Conservation (phyloP, 2,329 filamentous ascomycete genomes). For the Aspergillus phoenicis region DNA sequence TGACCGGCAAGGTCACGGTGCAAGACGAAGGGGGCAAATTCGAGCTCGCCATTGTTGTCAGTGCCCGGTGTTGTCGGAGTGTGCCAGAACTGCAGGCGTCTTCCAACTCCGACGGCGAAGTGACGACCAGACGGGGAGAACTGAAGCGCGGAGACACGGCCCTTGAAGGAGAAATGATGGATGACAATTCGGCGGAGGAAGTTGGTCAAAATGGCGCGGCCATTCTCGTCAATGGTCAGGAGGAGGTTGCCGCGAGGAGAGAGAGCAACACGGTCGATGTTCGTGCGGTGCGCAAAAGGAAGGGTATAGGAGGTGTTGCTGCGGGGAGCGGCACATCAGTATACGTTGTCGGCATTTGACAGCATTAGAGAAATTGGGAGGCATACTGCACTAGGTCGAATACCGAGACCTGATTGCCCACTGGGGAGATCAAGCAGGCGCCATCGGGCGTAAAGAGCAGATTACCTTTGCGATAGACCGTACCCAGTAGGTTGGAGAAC, state of each 20-base stretch:
- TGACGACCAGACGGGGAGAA: conserved; percentile 90
- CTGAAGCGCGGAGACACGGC: conserved; percentile 76
- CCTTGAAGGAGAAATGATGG: conserved; percentile 94
- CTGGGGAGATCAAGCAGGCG: conserved; percentile 90
- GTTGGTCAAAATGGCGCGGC: conserved; percentile 89
- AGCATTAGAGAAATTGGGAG: not conserved
- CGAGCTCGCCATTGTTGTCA: conserved; percentile 76
- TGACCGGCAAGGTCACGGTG: conserved; percentile 86
- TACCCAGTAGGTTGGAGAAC: conserved; percentile 98
- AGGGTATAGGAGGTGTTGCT: conserved; percentile 58
- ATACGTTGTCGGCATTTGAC: no score
- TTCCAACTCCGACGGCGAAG: conserved; percentile 85
- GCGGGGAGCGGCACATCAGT: conserved; percentile 12
- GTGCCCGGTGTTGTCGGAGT: conserved; percentile 87
- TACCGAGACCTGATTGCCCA: conserved; percentile 92
- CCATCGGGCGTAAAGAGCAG: conserved; percentile 96
- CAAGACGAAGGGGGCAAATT: conserved; percentile 91
- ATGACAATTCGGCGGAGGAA: conserved; percentile 81
- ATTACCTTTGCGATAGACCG: conserved; percentile 97
- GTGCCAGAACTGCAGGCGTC: conserved; percentile 92
- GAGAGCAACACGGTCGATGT: conserved; percentile 84
- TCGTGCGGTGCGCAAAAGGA: conserved; percentile 81
- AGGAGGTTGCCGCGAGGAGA: conserved; percentile 89
- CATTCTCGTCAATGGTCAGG: conserved; percentile 91
- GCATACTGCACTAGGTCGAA: conserved; percentile 92